These are phyloP conservation scores for Dendrocalamus latiflorus DNA, from an alignment of 202 grass and related monocot genomes.

Conservation along the genomic window DNA sequence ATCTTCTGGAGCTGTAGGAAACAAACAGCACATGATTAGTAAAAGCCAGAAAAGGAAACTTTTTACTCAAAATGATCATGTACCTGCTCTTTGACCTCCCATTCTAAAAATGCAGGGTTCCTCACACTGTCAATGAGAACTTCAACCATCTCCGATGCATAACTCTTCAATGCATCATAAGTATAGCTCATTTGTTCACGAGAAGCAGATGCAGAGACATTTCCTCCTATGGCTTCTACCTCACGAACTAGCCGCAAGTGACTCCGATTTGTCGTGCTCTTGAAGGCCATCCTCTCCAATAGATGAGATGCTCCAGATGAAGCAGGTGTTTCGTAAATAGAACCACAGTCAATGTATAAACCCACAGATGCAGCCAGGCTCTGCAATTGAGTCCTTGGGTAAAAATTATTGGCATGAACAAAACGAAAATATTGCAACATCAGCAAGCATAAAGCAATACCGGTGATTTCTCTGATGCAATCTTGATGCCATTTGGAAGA, in stretches of 20 bases:
- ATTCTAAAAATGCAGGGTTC: conserved; percentile 76
- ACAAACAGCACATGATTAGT: background rate
- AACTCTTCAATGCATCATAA: conserved; percentile 74
- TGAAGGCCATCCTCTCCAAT: conserved; percentile 85
- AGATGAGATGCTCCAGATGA: conserved; percentile 74
- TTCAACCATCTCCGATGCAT: conserved; percentile 80
- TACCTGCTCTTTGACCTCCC: conserved; percentile 94
- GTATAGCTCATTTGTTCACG: conserved; percentile 91
- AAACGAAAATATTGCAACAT: background rate
- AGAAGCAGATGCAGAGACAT: conserved; percentile 65
- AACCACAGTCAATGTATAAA: conserved; percentile 80
- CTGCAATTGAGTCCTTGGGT: conserved; percentile 36
- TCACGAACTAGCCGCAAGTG: conserved; percentile 74
- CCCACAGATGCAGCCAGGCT: conserved; percentile 62
- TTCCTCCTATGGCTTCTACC: conserved; percentile 85
- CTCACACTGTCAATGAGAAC: conserved; percentile 79
- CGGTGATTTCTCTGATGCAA: conserved; percentile 63
- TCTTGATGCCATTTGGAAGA: conserved; percentile 80
- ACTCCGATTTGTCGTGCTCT: conserved; percentile 64
- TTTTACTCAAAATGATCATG: background rate
- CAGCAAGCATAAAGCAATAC: conserved; percentile 34
- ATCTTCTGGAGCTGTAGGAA: conserved; percentile 56
- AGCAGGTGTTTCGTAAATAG: conserved; percentile 59
- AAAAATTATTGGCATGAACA: conserved; percentile 7
- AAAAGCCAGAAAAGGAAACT: background rate